A percentile compares a stretch with the other conserved stretches of the same genome.
These are phyloP conservation scores for Taxillus chinensis DNA, from an alignment of 164 flowering plant genomes.

Conservation along the genomic window DNA sequence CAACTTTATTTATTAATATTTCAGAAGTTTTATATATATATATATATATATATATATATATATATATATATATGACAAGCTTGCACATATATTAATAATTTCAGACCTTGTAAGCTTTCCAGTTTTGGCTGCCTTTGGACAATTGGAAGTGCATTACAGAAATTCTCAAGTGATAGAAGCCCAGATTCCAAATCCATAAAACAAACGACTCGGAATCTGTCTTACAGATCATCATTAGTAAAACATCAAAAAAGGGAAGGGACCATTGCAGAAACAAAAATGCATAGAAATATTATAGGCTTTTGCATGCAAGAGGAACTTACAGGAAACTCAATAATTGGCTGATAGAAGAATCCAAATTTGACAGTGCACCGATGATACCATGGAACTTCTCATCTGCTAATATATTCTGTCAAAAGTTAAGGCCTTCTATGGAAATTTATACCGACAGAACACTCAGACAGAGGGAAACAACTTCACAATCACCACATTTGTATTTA, in stretches of 20 bases:
- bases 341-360: slow-evolving; percentile 43
- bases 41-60: no score
- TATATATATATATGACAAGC: not conserved
- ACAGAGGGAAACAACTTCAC: no score
- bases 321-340: slow-evolving; percentile 68
- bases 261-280: not conserved
- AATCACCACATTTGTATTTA: no score
- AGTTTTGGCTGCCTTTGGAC: slow-evolving; percentile 69
- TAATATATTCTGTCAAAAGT: slow-evolving; percentile 48
- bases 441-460: not conserved
- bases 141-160: slow-evolving; percentile 43
- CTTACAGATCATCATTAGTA: not conserved
- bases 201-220: slow-evolving; percentile 67
- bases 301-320: slow-evolving; percentile 25
- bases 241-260: slow-evolving; percentile 2
- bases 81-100: not conserved
- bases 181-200: slow-evolving; percentile 56
- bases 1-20: no score
- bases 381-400: slow-evolving; percentile 43
- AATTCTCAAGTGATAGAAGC: slow-evolving; percentile 57
- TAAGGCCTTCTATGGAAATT: slow-evolving; percentile 24
- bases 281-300: not conserved
- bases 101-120: slow-evolving; percentile 63
- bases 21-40: no score
- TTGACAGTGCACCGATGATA: slow-evolving; percentile 25